Evolutionary conservation across 768 basidiomycete species (phyloP).

Genomic region (Lactifluus hygrophoroides): DNA sequence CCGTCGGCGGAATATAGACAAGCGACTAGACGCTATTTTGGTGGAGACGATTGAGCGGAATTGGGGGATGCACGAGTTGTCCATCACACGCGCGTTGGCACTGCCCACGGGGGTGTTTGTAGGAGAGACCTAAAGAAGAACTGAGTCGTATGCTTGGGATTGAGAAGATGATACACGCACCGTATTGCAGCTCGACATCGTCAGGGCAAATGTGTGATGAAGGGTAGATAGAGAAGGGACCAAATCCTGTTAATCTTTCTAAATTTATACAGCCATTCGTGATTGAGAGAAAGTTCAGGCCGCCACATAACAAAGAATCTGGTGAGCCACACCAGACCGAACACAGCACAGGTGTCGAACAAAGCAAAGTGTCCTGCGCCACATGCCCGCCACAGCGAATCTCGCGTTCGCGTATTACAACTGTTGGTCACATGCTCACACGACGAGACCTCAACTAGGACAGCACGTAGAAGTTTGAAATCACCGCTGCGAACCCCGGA

Average conservation of each 20-base stretch:
- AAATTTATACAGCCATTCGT: neutral
- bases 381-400: neutral
- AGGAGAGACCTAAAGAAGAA: neutral
- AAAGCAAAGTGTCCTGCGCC: neutral
- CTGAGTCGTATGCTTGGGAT: neutral
- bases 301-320: conserved; percentile 1
- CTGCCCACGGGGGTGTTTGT: conserved; percentile 1
- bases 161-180: neutral
- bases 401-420: neutral
- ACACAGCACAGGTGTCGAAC: neutral
- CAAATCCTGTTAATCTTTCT: neutral
- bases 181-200: conserved; percentile 3
- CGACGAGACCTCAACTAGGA: neutral
- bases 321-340: neutral
- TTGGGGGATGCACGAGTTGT: neutral
- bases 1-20: neutral
- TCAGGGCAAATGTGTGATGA: neutral
- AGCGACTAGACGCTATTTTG: neutral
- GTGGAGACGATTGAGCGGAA: neutral
- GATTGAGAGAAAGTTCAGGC: neutral
- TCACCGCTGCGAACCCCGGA: no score
- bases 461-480: neutral
- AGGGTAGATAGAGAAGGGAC: neutral
- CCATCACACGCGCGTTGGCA: neutral
- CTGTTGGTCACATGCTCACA: neutral